Base-by-base conservation (phyloP, 176 grass and related monocot genomes). In the Leersia perrieri region DNA sequence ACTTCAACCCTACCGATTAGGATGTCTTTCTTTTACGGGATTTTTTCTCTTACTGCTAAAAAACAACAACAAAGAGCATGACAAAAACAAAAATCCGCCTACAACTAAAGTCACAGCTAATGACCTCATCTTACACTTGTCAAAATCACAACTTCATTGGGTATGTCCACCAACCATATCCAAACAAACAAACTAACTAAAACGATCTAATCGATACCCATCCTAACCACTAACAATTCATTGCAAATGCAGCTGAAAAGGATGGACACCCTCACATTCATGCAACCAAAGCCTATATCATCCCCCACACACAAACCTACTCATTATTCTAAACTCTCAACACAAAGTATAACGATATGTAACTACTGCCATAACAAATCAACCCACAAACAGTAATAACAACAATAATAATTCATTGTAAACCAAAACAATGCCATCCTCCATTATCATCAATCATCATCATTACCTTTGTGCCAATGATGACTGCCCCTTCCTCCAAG, bases 401-500 rank as follows among this genome's bases (percentile, higher is more conserved):
- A n/a, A n/a, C n/a, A n/a, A n/a, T n/a, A n/a, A n/a, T n/a, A n/a
- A n/a, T n/a, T n/a, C n/a, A n/a, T 7, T 25, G 38, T 38, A 81
- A 81, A 77, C 32, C 45, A 80, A 74, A 45, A 8, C 22, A 79
- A 33, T 60, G 74, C 20, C 40, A 42, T 44, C 41, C 41, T 13
- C 15, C 41, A n/a, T n/a, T n/a, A n/a, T n/a, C 41, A 44, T 44
- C 36, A 1, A 45, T n/a, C 51, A n/a, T n/a, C n/a, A n/a, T n/a
- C 18, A 11, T 74, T 60, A 94, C 95, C 95, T 94, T 64, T 18
- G 83, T 18, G 66, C 87, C 95, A 36, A 98, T 63, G 67, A 98
- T 92, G 39, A 82, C 77, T 2, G 95, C 95, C 2, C 72, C 92
- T 84, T 84, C 51, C 84, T 98, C 95, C 78, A 98, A 83, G 83